Conservation (phyloP, 257 asterid genomes). For the Solanum arcanum region DNA sequence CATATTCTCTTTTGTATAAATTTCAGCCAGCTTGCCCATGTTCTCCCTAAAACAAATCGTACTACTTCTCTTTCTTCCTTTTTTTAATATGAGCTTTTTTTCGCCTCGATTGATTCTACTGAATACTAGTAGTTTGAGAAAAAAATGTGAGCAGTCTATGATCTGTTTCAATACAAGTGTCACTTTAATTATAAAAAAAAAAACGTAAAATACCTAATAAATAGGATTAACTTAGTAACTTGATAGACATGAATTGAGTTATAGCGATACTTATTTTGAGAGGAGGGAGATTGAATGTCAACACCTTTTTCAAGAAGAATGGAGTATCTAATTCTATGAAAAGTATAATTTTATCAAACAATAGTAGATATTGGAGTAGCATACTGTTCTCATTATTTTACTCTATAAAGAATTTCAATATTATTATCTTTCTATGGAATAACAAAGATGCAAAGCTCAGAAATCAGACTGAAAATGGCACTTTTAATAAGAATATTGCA, state of each 20-base stretch:
- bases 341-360: background rate
- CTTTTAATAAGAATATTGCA: background rate
- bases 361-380: background rate
- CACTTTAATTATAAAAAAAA: too few species aligned
- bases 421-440: background rate
- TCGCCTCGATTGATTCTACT: background rate
- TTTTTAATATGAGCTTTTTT: background rate
- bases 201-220: background rate
- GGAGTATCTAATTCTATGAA: background rate
- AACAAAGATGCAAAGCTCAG: background rate
- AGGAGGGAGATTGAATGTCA: background rate
- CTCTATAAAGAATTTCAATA: background rate
- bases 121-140: background rate
- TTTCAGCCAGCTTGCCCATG: background rate
- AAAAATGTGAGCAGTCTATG: background rate
- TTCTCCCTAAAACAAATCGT: background rate
- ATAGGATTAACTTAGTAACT: background rate
- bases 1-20: background rate
- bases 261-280: background rate
- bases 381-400: background rate
- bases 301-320: background rate
- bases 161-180: background rate
- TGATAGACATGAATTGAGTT: background rate
- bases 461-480: background rate
- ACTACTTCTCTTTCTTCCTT: background rate